Conservation (phyloP, 2,329 filamentous ascomycete genomes). For the Cladobotryum mycophilum region DNA sequence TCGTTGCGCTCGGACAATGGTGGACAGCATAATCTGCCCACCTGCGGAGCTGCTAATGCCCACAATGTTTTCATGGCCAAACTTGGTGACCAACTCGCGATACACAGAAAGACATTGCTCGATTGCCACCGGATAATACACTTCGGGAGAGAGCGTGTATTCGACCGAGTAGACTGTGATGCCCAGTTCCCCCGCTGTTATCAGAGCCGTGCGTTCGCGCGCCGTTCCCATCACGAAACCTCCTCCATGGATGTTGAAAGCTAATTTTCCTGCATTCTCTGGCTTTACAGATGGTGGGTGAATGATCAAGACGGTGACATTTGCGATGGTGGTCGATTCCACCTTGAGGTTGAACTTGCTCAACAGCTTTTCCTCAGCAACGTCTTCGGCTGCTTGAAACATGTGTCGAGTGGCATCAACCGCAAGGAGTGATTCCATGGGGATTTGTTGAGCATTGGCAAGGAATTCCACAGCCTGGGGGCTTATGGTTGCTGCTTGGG, state of each 20-base stretch:
- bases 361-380: background rate
- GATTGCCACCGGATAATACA: background rate
- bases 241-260: background rate
- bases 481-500: background rate
- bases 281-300: too few relatives aligned
- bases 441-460: background rate
- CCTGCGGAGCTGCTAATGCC: slow-evolving; percentile 1
- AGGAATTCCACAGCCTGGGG: background rate
- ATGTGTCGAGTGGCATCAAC: background rate
- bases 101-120: slow-evolving; percentile 1
- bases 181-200: background rate
- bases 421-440: background rate
- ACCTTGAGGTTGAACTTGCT: background rate
- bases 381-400: background rate
- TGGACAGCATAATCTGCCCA: background rate
- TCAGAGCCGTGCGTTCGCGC: background rate
- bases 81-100: background rate
- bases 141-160: background rate
- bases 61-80: background rate
- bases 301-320: background rate
- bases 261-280: background rate
- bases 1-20: background rate
- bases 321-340: background rate
- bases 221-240: background rate
- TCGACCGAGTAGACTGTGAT: slow-evolving; percentile 1